phyloP scores from a whole-genome alignment of 768 basidiomycete genomes.

The Leccinum incarnatum region DNA sequence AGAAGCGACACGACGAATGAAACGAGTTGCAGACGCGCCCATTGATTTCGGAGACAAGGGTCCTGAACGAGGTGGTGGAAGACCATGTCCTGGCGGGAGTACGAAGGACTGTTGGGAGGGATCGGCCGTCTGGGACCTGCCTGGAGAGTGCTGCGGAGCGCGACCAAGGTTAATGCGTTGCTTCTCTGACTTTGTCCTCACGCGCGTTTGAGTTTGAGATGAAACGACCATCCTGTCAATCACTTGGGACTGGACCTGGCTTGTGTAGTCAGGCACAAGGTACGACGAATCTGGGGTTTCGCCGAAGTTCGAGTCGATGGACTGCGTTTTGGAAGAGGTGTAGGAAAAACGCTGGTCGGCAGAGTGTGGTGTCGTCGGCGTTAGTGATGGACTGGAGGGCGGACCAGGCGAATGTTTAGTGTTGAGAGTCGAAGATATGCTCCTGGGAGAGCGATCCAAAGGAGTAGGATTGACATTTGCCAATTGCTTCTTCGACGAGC shows the following conservation, averaged over 20 bases:
- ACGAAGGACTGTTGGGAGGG: conserved; percentile 43
- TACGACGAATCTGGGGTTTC: conserved; percentile 30
- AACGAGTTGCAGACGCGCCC: conserved; percentile 75
- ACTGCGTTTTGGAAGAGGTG: conserved; percentile 75
- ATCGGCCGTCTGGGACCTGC: conserved; percentile 29
- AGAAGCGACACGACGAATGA: conserved; percentile 93
- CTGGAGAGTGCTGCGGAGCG: conserved; percentile 38
- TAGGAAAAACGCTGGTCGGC: conserved; percentile 67
- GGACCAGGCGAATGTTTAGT: conserved; percentile 23
- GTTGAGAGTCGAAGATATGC: conserved; percentile 27
- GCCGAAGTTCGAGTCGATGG: conserved; percentile 61
- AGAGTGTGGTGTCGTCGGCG: conserved; percentile 53
- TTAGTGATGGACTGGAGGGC: conserved; percentile 48
- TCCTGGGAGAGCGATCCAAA: conserved; percentile 44
- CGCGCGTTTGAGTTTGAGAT: conserved; percentile 13
- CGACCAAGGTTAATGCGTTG: conserved; percentile 45
- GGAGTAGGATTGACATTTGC: conserved; percentile 37
- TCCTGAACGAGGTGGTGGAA: conserved; percentile 39
- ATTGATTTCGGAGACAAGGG: conserved; percentile 68
- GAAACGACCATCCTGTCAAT: conserved; percentile 18
- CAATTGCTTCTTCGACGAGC: conserved; percentile 58
- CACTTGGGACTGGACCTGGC: conserved; percentile 15
- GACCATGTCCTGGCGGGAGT: conserved; percentile 23
- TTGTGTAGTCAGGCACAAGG: conserved; percentile 28
- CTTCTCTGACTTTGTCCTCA: conserved; percentile 49